Evolutionary conservation across 202 grass and related monocot species (phyloP), one percentile per base, ranked within the genome.

Genomic region (Sporobolus alterniflorus): DNA sequence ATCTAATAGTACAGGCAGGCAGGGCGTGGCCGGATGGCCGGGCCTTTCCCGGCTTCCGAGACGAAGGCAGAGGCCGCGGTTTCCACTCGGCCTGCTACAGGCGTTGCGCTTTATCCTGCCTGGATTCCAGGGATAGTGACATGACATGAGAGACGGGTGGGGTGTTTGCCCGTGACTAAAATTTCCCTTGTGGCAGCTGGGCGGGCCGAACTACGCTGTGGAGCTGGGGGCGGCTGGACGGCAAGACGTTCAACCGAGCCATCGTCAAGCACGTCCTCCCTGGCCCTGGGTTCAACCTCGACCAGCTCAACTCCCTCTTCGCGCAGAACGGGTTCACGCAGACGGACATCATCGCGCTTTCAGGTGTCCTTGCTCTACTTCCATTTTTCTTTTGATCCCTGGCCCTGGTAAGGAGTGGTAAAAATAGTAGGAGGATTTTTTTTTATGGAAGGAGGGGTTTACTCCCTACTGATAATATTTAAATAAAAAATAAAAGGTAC

Each of bases 161-260:
- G 29, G 21, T 29, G 57, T 63, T 3, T 47, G 64, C 71, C 82
- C 87, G 82, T 89, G 82, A 89, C 74, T 49, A 6, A 4, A 5
- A 5, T 52, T 1, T 50, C 17, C 62, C 7, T 18, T 32, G 9
- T 13, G 59, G 43, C 20, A 97, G 94, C 40, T 85, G 1, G 94
- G 91, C 41, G 94, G 94, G 8, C 94, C 94, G 1, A 87, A 28
- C 57, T 97, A 93, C 67, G 14, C 31, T 1, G 94, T 97, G 0
- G 94, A 97, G 91, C 88, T 97, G 3, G 94, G 94, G 94, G 13
- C 79, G 94, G 26, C 73, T 91, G 28, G 94, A 97, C 49, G 94
- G 94, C 25, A 91, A 71, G 49, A 52, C 92, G 8, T 93, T 92
- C 34, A 93, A 83, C 80, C 67, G 84, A 5, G 86, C 88, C 67